Evolutionary conservation across 495 filamentous ascomycete species (phyloP), one percentile per base, ranked within the genome.

Genomic region (Ramalina peruviana): DNA sequence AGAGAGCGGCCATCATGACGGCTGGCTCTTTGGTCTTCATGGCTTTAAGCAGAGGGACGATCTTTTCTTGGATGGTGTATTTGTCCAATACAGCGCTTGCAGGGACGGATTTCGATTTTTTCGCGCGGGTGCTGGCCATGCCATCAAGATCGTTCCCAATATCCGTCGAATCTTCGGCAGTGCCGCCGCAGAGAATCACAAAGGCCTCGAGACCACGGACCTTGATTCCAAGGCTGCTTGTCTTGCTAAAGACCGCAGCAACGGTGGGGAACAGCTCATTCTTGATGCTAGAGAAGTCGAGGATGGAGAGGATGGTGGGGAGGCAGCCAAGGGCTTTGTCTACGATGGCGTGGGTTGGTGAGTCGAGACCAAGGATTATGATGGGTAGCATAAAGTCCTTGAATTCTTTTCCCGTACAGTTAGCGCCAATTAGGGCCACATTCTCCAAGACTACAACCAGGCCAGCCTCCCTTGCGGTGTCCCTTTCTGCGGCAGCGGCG

Each of bases 11-110:
- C 78, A 96, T 90, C 84, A 95, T 94, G 3, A 98, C 92, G 2
- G 86, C 89, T 0, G 92, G 92, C 58, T 98, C 92, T 58, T 93
- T 96, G 0, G 92, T 98, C 62, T 97, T 97, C 63, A 98, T 97
- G 1, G 70, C 87, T 59, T 85, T 88, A 48, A 98, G 72, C 4
- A 95, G 70, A 1, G 92, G 92, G 4, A 97, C 76, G 15, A 98
- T 81, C 65, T 94, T 96, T 61, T 97, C 92, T 60, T 98, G 93
- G 57, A 97, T 85, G 1, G 92, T 96, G 57, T 88, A 95, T 62
- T 97, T 97, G 65, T 98, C 92, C 30, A 98, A 70, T 16, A 88
- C 88, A 2, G 86, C 85, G 3, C 76, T 78, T 25, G 78, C 80
- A 10, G 12, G 7, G 30, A 68, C 67, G 43, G 76, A 67, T 55